A percentile compares a stretch with the other conserved stretches of the same genome.
These are phyloP conservation scores for Zelonia costaricensis DNA, from an alignment of 208 protist species.

Conservation along the genomic window DNA sequence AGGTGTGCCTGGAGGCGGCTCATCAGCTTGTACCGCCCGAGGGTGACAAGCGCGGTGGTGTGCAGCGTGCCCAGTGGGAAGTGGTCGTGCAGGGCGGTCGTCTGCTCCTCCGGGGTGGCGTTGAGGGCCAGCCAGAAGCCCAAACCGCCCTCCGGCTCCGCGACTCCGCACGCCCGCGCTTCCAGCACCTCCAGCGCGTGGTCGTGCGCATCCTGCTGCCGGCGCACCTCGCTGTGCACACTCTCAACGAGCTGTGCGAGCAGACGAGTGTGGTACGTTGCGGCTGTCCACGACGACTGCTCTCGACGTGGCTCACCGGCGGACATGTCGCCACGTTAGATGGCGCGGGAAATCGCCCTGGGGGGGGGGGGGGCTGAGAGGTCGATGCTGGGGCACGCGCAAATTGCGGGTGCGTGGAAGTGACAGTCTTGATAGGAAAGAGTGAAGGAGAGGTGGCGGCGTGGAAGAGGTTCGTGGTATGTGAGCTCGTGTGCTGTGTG, in stretches of 20 bases:
- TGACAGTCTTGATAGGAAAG: too few relatives aligned
- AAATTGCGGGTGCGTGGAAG: too few relatives aligned
- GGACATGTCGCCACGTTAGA: too few relatives aligned
- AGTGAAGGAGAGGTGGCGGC: too few relatives aligned
- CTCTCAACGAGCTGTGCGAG: slow-evolving; percentile 14
- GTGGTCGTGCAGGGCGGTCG: not conserved
- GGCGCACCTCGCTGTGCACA: slow-evolving; percentile 26
- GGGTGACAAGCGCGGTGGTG: slow-evolving; percentile 5
- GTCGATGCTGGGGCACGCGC: too few relatives aligned
- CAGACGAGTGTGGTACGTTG: slow-evolving; percentile 10
- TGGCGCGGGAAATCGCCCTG: too few relatives aligned
- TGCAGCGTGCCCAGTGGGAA: slow-evolving; percentile 10
- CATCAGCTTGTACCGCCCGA: slow-evolving; percentile 17
- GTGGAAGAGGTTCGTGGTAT: too few relatives aligned
- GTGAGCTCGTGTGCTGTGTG: too few relatives aligned
- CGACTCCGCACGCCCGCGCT: slow-evolving; percentile 3
- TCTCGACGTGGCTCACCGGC: not conserved
- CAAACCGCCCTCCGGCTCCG: slow-evolving; percentile 8
- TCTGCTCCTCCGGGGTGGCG: slow-evolving; percentile 8
- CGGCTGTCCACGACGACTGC: slow-evolving; percentile 22
- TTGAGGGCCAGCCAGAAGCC: too few relatives aligned
- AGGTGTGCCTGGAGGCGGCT: slow-evolving; percentile 11
- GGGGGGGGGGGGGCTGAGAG: too few relatives aligned
- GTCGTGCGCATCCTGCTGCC: slow-evolving; percentile 45
- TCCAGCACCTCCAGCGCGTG: slow-evolving; percentile 11